Evolutionary conservation across 306 rosid genomes (phyloP), one percentile per base, ranked within the genome.

Genomic region (Senna tora): DNA sequence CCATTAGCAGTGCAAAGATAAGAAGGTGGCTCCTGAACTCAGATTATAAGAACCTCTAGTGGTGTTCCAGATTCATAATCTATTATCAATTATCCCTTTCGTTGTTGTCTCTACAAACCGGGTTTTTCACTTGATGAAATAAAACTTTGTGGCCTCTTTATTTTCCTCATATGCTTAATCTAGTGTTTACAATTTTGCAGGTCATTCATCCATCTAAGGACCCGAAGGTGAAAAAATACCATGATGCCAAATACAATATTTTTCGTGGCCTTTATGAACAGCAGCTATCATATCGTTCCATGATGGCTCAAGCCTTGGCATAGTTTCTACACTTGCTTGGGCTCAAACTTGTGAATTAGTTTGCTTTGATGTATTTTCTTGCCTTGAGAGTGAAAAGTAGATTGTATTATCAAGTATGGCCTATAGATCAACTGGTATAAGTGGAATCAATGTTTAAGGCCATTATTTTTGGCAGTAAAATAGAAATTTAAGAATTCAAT

Each of bases 181-280:
- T 55, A 22, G 9, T 73, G 17, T 66, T 67, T 51, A 69, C 33
- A 62, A 43, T 79, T 65, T 71, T 72, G 75, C 84, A 94, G 97
- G 97, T 91, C 69, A 77, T 91, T 77, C 79, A 84, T 83, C 97
- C 96, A 56, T 91, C 95, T n/a, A 65, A 74, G 64, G 91, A 94
- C 75, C 92, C 92, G 7, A 91, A 82, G 87, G 96, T 94, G 79
- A 91, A 82, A 81, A 85, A 79, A 75, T 94, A 86, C 88, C 98
- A 91, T 67, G 91, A 91, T 22, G 88, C 90, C 46, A 91, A 94
- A 79, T 91, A 91, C 82, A 84, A 80, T 65, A 86, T 94, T 56
- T 91, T 87, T 64, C 92, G 84, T 16, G 81, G 80, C 78, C 97
- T 94, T 61, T 94, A 94, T 60, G 85, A 86, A 75, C 92, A 80